Conservation (phyloP, 371 early-diverging fungal species). For the Quaeritorhiza haematococci region DNA sequence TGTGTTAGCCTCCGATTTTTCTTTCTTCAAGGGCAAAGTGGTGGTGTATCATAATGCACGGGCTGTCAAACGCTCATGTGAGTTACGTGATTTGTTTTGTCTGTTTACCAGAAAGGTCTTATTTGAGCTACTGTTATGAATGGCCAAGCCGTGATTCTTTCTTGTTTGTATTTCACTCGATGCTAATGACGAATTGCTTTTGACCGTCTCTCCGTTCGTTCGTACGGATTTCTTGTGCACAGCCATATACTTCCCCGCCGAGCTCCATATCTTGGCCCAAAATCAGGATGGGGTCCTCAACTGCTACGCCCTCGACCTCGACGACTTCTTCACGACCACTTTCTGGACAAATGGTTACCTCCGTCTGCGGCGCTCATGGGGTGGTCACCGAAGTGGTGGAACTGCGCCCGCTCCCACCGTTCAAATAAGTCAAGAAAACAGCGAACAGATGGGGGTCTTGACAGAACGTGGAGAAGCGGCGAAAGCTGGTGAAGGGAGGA, state of each 20-base stretch:
- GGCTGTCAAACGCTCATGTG: conserved; percentile 1
- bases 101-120: background rate
- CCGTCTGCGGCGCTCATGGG: conserved; percentile 60
- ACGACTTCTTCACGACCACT: conserved; percentile 69
- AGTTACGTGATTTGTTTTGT: no score
- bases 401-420: no score
- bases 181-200: background rate
- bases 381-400: conserved; percentile 64
- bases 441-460: no score
- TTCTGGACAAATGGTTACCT: conserved; percentile 57
- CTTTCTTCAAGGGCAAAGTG: conserved; percentile 55
- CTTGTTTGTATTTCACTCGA: background rate
- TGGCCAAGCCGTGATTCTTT: no score
- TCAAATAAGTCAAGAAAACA: no score
- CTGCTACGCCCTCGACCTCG: conserved; percentile 64
- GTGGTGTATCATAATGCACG: conserved; percentile 51
- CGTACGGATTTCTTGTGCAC: no score
- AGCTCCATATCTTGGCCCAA: conserved; percentile 58
- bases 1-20: conserved; percentile 47
- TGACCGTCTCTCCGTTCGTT: no score
- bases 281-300: conserved; percentile 59
- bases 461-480: no score
- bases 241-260: conserved; percentile 64
- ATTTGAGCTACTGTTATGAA: background rate
- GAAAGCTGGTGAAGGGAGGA: no score